A percentile compares a stretch with the other conserved stretches of the same genome.
Conservation (phyloP, 2,329 filamentous ascomycete species). For the Penicillium italicum region DNA sequence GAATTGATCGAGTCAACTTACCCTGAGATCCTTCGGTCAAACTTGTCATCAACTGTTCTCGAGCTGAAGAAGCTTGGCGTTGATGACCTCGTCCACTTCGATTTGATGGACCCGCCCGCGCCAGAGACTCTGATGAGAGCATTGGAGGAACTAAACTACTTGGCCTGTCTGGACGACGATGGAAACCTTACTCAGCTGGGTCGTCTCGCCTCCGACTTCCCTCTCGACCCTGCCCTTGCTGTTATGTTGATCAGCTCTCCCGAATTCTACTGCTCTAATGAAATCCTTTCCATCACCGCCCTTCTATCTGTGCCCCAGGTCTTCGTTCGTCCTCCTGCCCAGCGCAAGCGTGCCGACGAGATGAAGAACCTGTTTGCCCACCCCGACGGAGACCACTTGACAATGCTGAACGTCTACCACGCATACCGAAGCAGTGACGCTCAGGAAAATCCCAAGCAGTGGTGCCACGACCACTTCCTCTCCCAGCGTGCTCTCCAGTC, state of each 20-base stretch:
- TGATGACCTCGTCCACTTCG: slow-evolving; percentile 94
- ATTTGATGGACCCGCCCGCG: slow-evolving; percentile 96
- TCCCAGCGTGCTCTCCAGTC: slow-evolving; percentile 83
- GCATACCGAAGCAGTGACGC: slow-evolving; percentile 79
- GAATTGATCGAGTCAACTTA: slow-evolving; percentile 97
- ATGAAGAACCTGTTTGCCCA: slow-evolving; percentile 96
- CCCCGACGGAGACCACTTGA: slow-evolving; percentile 89
- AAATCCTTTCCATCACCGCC: slow-evolving; percentile 91
- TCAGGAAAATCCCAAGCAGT: slow-evolving; percentile 73
- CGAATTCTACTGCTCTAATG: slow-evolving; percentile 98
- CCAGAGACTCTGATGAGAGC: slow-evolving; percentile 98
- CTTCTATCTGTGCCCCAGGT: slow-evolving; percentile 92
- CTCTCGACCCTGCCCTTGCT: slow-evolving; percentile 85
- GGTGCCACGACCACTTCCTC: slow-evolving; percentile 97
- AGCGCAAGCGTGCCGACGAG: slow-evolving; percentile 88
- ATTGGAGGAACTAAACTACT: slow-evolving; percentile 93
- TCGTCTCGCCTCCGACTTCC: slow-evolving; percentile 86
- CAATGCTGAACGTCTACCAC: slow-evolving; percentile 95
- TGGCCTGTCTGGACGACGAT: slow-evolving; percentile 94
- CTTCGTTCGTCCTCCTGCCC: slow-evolving; percentile 80
- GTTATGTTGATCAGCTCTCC: slow-evolving; percentile 98
- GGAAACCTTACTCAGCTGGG: slow-evolving; percentile 86
- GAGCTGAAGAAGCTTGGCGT: slow-evolving; percentile 97
- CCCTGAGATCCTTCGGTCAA: slow-evolving; percentile 91
- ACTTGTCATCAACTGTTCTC: slow-evolving; percentile 88